Base-by-base conservation (phyloP, 495 filamentous ascomycete species). In the Tuber borchii region DNA sequence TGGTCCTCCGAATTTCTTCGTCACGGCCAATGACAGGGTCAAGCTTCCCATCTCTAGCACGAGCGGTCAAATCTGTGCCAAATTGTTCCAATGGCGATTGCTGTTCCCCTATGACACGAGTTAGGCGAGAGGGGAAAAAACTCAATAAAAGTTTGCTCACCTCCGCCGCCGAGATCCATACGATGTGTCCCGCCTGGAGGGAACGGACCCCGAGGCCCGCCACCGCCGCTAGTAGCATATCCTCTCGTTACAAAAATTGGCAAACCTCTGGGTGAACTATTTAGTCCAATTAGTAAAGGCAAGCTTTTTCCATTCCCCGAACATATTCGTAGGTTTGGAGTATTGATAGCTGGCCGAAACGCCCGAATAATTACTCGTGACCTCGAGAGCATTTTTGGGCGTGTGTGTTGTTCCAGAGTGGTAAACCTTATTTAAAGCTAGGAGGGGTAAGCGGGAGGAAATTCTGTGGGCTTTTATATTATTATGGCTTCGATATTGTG, bases 21-120 rank as follows among this genome's bases (percentile, higher is more conserved):
- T 97, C 93, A 83, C 95, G 88, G 34, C 95, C 95, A 84, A 99
- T 97, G 9, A 98, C 93, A 1, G 95, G 95, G 80, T 99, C 95
- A 9, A 99, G 87, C 83, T 97, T 97, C 69, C 95, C 95, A 40
- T 90, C 91, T 82, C 87, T 93, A 42, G 95, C 95, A 80, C 88
- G 89, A 10, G 90, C 93, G 14, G 95, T 98, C 72, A 99, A 86
- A 83, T 99, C 95, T 73, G 96, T 87, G 73, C 95, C 95, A 83
- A 90, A 99, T 83, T 96, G 88, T 83, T 97, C 95, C 44, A 98
- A 84, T 2, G 95, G 93, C 9, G 93, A 85, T 83, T 97, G 94
- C 83, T 97, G 90, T 20, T 89, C 88, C 80, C 42, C 34, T 20
- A 68, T 48, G 17, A 8, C 56, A 31, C 17, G 10, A 17, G 42